Percentiles rank a stretch among this genome's conserved stretches.
Conservation (phyloP, 768 basidiomycete genomes). For the Trametes gibbosa region DNA sequence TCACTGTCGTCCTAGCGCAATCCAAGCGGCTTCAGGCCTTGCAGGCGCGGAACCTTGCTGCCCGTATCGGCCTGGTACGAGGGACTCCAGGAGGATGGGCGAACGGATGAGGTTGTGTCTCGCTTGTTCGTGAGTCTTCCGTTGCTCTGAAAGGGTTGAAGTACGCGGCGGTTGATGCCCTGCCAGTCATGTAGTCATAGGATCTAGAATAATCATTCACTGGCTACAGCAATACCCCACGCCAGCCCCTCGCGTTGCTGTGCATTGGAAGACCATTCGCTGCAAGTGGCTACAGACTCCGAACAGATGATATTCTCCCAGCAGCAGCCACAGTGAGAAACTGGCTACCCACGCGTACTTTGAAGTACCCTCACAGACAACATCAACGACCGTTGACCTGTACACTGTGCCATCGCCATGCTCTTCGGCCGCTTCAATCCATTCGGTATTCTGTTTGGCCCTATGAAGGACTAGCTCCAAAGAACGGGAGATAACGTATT, state of each 20-base stretch:
- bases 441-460: too few species aligned
- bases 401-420: too few species aligned
- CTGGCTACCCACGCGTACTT: too few species aligned
- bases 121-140: not conserved
- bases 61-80: constrained; percentile 73
- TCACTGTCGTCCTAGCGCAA: constrained; percentile 65
- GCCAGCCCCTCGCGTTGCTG: too few species aligned
- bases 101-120: constrained; percentile 6
- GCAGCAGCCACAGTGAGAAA: not conserved
- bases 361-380: too few species aligned
- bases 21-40: constrained; percentile 65
- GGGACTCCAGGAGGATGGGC: constrained; percentile 33
- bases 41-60: constrained; percentile 82
- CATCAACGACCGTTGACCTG: too few species aligned
- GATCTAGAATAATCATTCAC: not conserved
- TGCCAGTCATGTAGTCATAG: not conserved
- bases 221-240: not conserved
- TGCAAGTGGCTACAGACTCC: not conserved
- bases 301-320: not conserved
- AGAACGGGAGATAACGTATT: too few species aligned
- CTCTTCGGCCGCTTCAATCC: too few species aligned
- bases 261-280: not conserved
- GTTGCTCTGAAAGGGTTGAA: not conserved
- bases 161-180: not conserved
- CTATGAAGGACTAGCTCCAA: too few species aligned